phyloP scores from a whole-genome alignment of 176 grass and related monocot genomes.

The Canna indica region DNA sequence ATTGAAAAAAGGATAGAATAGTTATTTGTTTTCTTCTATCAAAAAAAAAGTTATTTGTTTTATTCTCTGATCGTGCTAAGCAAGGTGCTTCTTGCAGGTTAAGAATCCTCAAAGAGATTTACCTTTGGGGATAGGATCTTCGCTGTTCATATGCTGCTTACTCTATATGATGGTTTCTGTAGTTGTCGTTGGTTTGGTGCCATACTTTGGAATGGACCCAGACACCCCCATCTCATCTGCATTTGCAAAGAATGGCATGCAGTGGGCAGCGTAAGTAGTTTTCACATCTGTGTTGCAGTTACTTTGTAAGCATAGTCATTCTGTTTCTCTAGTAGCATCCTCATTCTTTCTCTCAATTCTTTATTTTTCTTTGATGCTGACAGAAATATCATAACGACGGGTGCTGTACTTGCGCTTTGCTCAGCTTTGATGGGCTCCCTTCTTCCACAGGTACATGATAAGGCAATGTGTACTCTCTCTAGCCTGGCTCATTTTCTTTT shows the following conservation, averaged over 20 bases:
- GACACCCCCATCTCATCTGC: constrained; percentile 98
- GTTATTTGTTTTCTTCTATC: background rate
- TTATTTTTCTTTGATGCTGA: constrained; percentile 21
- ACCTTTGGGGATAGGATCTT: constrained; percentile 68
- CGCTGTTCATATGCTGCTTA: constrained; percentile 64
- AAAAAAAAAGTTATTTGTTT: too few relatives aligned
- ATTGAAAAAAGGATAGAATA: background rate
- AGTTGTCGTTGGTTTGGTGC: constrained; percentile 88
- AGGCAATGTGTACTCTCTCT: background rate
- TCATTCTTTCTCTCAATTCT: constrained; percentile 4
- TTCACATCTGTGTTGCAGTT: constrained; percentile 1
- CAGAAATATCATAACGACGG: constrained; percentile 84
- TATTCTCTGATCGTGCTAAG: constrained; percentile 5
- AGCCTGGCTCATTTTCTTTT: background rate
- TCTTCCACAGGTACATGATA: constrained; percentile 69
- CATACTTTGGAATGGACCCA: constrained; percentile 87
- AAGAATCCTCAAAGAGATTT: constrained; percentile 92
- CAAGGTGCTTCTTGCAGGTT: constrained; percentile 33
- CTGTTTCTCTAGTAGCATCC: constrained; percentile 3
- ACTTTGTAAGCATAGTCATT: background rate
- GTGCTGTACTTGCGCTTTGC: constrained; percentile 91
- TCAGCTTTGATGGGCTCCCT: constrained; percentile 93
- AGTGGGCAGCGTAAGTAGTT: constrained; percentile 69
- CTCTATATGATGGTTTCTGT: constrained; percentile 93
- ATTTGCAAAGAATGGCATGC: constrained; percentile 71